A percentile compares a stretch with the other conserved stretches of the same genome.
These are phyloP conservation scores for Phytophthora cactorum DNA, from an alignment of 352 stramenopile genomes.

Conservation along the genomic window DNA sequence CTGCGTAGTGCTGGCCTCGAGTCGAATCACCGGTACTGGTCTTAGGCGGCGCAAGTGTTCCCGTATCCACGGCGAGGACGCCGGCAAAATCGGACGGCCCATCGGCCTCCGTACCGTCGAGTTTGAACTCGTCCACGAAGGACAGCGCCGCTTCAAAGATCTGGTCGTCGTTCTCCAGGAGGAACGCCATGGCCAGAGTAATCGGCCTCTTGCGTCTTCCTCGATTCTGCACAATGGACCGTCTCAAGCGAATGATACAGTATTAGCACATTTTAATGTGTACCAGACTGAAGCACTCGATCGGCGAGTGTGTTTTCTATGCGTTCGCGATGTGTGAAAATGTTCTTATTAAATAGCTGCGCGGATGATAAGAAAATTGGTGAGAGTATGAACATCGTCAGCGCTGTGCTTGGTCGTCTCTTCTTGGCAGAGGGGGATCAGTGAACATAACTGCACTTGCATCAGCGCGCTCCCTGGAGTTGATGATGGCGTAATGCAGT, in stretches of 20 bases:
- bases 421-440: constrained; percentile 51
- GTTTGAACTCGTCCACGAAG: constrained; percentile 29
- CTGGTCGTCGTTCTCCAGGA: constrained; percentile 18
- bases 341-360: constrained; percentile 30
- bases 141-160: constrained; percentile 29
- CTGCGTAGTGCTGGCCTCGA: not conserved
- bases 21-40: not conserved
- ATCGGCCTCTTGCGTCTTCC: not conserved
- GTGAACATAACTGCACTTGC: constrained; percentile 52
- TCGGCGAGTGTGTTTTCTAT: constrained; percentile 51
- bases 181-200: constrained; percentile 17
- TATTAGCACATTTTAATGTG: not conserved
- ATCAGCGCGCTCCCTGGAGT: constrained; percentile 31
- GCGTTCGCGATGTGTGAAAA: constrained; percentile 38
- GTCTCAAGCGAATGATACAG: constrained; percentile 13
- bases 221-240: constrained; percentile 13
- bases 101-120: constrained; percentile 3
- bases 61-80: not conserved
- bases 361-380: constrained; percentile 47
- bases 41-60: no score
- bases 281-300: not conserved
- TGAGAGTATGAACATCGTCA: constrained; percentile 40
- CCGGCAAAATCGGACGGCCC: not conserved
- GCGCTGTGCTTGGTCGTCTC: constrained; percentile 26
- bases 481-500: constrained; percentile 48